Evolutionary conservation across 345 rosid species (phyloP), one percentile per base, ranked within the genome.

Genomic region (Euphorbia pulcherrima): DNA sequence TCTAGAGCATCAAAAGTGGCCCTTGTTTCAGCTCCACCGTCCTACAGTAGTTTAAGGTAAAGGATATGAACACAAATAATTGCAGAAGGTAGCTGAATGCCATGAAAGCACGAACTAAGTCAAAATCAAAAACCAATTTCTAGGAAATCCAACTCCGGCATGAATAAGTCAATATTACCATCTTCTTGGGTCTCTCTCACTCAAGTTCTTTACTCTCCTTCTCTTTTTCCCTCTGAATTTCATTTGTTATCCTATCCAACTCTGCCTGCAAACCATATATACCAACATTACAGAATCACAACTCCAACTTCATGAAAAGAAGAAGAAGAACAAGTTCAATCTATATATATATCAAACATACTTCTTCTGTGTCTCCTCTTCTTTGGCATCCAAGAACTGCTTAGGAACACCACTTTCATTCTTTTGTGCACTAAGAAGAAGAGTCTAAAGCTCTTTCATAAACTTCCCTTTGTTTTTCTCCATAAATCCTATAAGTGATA

Each of bases 41-140:
- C 99, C 99, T 95, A 95, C 97, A 92, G 96, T 83, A 94, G 99
- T 92, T 89, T 88, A 93, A 90, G 92, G 97, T 88, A 92, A 95
- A 94, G 99, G 93, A 89, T 92, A 94, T 94, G 97, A 94, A 86
- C 92, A 96, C 96, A 88, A 88, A 95, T 88, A 92, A 95, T 88
- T 87, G 93, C 92, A 91, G 99, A 89, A 91, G 96, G 79, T 88
- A 82, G 95, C 97, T 92, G 97, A 92, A 76, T 81, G 81, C 80
- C 90, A 94, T 83, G 81, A 78, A 88, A 90, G 86, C 81, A 87
- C 87, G 83, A 80, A 72, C 67, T 71, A 29, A 79, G 92, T 92
- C 85, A 95, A 83, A 89, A 83, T 68, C 74, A 77, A 67, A 83
- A 78, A 78, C 77, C 61, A 78, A 81, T 59, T 76, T 69, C 70